Percentiles rank a stretch among this genome's conserved stretches.
phyloP scores from a whole-genome alignment of 1,139 yeast species.

The Yamadazyma diospyri region DNA sequence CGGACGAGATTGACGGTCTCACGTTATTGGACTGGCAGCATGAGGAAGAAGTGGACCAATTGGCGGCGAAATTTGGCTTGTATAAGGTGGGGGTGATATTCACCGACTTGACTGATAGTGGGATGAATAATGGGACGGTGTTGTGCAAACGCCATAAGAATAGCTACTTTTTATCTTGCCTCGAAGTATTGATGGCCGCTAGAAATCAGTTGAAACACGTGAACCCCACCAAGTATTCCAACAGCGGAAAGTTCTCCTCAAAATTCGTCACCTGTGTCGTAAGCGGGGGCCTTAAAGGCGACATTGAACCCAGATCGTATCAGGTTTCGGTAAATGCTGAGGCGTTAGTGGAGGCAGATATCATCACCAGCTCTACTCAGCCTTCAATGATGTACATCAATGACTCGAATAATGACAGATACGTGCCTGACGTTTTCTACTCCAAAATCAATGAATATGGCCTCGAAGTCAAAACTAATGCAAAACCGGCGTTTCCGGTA shows the following conservation, averaged over 20 bases:
- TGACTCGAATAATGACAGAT: conserved; percentile 64
- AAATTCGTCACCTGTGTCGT: conserved; percentile 92
- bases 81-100: conserved; percentile 78
- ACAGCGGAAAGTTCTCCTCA: conserved; percentile 70
- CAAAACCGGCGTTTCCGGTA: conserved; percentile 94
- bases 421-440: conserved; percentile 93
- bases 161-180: conserved; percentile 80
- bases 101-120: conserved; percentile 88
- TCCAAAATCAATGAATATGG: conserved; percentile 85
- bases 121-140: conserved; percentile 82
- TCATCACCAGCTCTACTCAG: conserved; percentile 83
- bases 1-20: conserved; percentile 81
- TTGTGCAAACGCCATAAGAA: conserved; percentile 90
- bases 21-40: conserved; percentile 64
- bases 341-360: conserved; percentile 80
- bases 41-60: conserved; percentile 46
- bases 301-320: conserved; percentile 86
- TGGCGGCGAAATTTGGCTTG: conserved; percentile 64
- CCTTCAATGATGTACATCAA: conserved; percentile 86
- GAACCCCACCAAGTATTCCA: conserved; percentile 64
- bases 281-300: conserved; percentile 81
- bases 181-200: conserved; percentile 87
- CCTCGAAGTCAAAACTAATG: conserved; percentile 79
- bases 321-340: conserved; percentile 90
- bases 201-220: conserved; percentile 66